Conservation (phyloP, 2,329 filamentous ascomycete genomes). For the Nothophaeocryptopus gaeumannii region DNA sequence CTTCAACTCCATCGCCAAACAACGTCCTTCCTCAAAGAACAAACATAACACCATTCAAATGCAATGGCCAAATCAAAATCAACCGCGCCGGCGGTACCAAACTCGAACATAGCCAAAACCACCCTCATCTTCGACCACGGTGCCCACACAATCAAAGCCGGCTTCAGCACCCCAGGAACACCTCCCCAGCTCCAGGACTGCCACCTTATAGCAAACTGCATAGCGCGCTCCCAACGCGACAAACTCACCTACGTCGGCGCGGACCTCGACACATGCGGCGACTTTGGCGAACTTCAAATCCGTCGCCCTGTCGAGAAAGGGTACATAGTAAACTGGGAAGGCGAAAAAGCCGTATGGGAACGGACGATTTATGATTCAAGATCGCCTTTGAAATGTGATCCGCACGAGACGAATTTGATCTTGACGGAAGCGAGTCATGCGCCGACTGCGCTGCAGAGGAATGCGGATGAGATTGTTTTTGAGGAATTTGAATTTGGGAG, state of each 20-base stretch:
- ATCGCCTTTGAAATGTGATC: constrained; percentile 57
- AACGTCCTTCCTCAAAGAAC: too few species aligned
- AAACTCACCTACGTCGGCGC: constrained; percentile 75
- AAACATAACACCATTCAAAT: background rate
- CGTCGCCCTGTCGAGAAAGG: constrained; percentile 90
- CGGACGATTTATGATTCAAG: constrained; percentile 71
- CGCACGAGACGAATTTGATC: constrained; percentile 76
- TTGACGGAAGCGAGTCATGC: constrained; percentile 84
- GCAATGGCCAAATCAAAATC: constrained; percentile 12
- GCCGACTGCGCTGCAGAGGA: constrained; percentile 74
- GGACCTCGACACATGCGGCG: constrained; percentile 73
- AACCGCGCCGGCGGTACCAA: constrained; percentile 4
- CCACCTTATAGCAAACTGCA: constrained; percentile 77
- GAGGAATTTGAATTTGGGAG: constrained; percentile 93
- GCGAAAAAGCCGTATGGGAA: constrained; percentile 93
- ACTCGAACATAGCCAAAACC: constrained; percentile 18
- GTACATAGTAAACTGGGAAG: constrained; percentile 94
- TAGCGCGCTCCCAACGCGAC: constrained; percentile 74
- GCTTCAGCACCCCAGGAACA: constrained; percentile 53
- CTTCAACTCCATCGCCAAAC: too few species aligned
- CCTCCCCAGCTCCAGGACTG: constrained; percentile 51
- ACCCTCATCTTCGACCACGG: constrained; percentile 94
- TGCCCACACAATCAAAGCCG: constrained; percentile 86
- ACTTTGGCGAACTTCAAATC: constrained; percentile 86
- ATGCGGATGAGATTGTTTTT: constrained; percentile 95